Base-by-base conservation (phyloP, 1,284 basidiomycete species). In the Pascua guehoae region DNA sequence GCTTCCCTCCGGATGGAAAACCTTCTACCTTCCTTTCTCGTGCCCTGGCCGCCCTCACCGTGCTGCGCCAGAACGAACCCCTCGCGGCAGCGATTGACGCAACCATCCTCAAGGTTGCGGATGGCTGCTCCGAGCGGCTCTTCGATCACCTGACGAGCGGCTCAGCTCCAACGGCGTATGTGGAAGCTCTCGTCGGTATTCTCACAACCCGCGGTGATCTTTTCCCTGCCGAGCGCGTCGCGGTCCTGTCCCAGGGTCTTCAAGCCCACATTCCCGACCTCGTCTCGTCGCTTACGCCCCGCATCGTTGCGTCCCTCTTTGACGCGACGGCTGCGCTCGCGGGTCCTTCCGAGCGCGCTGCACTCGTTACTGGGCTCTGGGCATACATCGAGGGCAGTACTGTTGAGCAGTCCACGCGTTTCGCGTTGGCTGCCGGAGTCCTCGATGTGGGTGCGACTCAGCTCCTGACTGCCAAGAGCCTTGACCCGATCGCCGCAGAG, bases 401-500 rank as follows among this genome's bases (percentile, higher is more conserved):
- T 2, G 52, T 57, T 4, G 54, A 50, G 5, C 60, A 64, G 42
- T 40, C 46, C 0, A 53, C 54, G 9, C 61, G 70, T 7, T 67
- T 67, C 38, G 64, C 64, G 7, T 49, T 68, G 12, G 53, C 57
- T 4, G 50, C 24, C 11, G 52, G 55, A 12, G 50, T 58, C 46
- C 45, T 63, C 16, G 53, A 39, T 12, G 41, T 52, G 1, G 42
- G 45, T 2, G 32, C 57, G 1, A 40, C 47, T 7, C 41, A 56
- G 5, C 51, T 74, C 2, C 37, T 70, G 5, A 42, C 45, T 14
- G 49, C 58, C 2, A 61, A 63, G 10, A 55, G 61, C 5, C 53
- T 74, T 3, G 72, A 74, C 47, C 11, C 41, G 5, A 56, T 72
- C 41, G 67, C 65, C 8, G 58, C 54, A 7, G 69, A 74, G 50